Base-by-base conservation (phyloP, 2,329 filamentous ascomycete species). In the Penicillium brevicompactum region DNA sequence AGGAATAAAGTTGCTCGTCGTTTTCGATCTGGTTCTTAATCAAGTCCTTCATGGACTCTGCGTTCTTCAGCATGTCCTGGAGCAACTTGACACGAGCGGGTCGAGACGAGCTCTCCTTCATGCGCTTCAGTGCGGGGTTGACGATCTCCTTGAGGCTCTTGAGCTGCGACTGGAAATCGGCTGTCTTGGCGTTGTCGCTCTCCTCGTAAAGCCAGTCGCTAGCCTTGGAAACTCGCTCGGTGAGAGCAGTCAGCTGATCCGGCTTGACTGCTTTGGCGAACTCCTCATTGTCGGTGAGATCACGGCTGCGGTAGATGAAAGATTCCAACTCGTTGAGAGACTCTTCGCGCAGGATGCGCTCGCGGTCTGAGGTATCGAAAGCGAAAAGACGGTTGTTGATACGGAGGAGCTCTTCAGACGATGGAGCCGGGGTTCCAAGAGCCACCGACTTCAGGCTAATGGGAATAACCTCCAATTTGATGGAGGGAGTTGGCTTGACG, bases 151-250 rank as follows among this genome's bases (percentile, higher is more conserved):
- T 88, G 47, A 99, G 84, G 43, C 84, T 84, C 73, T 90, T 88
- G 47, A 95, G 83, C 70, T 88, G 91, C 52, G 84, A 82, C 72
- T 88, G 90, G 66, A 99, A 83, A 46, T 88, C 86, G 3, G 90
- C 85, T 55, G 87, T 87, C 34, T 84, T 81, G 4, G 94, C 92
- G 46, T 92, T 87, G 14, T 84, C 82, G 53, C 93, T 91, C 45
- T 92, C 92, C 14, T 85, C 90, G 70, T 96, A 94, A 56, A 99
- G 85, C 93, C 94, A 99, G 10, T 96, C 92, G 65, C 90, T 89
- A 21, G 86, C 83, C 46, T 85, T 84, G 57, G 84, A 82, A 38
- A 91, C 82, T 67, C 87, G 87, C 57, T 85, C 79, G 64, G 88
- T 83, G 11, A 97, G 81, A n/a, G 77, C 75, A 6, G 81, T 72